Conservation (phyloP, 371 early-diverging fungal genomes). For the Mucor plumbeus region DNA sequence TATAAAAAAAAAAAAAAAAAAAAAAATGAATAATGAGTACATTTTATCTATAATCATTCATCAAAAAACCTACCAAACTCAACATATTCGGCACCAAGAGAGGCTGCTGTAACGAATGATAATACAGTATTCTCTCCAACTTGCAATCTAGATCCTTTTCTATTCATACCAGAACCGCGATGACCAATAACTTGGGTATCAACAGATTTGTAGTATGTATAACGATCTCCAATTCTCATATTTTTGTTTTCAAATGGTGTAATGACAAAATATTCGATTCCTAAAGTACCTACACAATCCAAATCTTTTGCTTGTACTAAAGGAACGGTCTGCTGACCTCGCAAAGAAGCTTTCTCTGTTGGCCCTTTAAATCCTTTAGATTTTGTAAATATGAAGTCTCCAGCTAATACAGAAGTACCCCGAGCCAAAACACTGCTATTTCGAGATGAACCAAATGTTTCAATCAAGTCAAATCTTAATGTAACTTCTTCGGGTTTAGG, state of each 20-base stretch:
- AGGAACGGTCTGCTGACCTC: conserved; percentile 62
- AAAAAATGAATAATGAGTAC: neutral
- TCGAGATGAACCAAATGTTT: conserved; percentile 60
- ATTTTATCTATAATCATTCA: neutral
- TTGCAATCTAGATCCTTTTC: conserved; percentile 65
- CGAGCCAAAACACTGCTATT: conserved; percentile 58
- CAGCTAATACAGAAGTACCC: conserved; percentile 60
- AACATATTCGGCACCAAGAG: conserved; percentile 88
- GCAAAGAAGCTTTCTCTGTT: conserved; percentile 44
- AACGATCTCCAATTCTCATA: conserved; percentile 59
- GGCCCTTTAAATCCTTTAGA: conserved; percentile 45
- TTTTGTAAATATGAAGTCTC: conserved; percentile 52
- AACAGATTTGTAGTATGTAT: conserved; percentile 70
- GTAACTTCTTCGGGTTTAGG: conserved; percentile 59
- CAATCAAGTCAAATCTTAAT: conserved; percentile 68
- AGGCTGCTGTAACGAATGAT: conserved; percentile 89
- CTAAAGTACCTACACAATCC: conserved; percentile 65
- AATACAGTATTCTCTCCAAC: conserved; percentile 94
- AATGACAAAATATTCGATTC: conserved; percentile 69
- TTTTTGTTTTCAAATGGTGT: conserved; percentile 71
- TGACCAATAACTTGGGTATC: conserved; percentile 89
- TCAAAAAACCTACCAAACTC: conserved; percentile 79
- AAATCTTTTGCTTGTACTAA: conserved; percentile 59
- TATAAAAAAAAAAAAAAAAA: too few species aligned
- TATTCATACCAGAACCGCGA: conserved; percentile 94